These are phyloP conservation scores for Albatrellus ellisii DNA, from an alignment of 768 basidiomycete species.

Conservation along the genomic window DNA sequence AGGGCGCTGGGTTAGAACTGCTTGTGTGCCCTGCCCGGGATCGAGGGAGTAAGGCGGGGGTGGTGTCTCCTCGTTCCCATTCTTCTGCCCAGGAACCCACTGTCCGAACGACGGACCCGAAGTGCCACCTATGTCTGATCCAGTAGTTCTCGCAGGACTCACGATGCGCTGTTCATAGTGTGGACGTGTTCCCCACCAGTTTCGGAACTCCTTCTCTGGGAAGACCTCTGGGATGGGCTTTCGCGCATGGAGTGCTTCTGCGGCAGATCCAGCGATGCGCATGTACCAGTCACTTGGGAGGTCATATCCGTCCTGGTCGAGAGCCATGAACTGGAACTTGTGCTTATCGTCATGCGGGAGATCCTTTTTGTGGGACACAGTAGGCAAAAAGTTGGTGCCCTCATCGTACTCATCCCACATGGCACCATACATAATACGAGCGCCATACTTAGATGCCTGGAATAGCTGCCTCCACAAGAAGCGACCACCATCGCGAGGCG, in stretches of 20 bases:
- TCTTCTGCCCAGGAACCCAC: background rate
- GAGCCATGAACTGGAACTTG: constrained; percentile 47
- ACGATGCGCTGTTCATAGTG: background rate
- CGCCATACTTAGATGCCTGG: constrained; percentile 50
- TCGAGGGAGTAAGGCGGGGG: background rate
- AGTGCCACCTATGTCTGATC: background rate
- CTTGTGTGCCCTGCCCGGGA: background rate
- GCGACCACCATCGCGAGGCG: constrained; percentile 55
- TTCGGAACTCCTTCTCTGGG: constrained; percentile 7
- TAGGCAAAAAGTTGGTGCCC: constrained; percentile 74
- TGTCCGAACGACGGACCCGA: too few relatives aligned
- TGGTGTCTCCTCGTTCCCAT: background rate
- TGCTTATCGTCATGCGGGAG: constrained; percentile 44
- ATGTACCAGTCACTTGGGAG: constrained; percentile 70
- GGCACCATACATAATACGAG: constrained; percentile 59
- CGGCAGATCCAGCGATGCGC: constrained; percentile 10
- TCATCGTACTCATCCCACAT: constrained; percentile 93
- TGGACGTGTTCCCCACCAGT: constrained; percentile 9
- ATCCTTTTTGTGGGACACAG: constrained; percentile 40
- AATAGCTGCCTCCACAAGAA: constrained; percentile 73
- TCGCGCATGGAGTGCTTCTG: constrained; percentile 6
- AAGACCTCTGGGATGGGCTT: constrained; percentile 7
- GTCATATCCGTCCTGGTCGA: constrained; percentile 69
- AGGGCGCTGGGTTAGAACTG: background rate
- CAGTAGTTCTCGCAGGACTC: background rate